Evolutionary conservation across 768 basidiomycete genomes (phyloP), one percentile per base, ranked within the genome.

Genomic region (Auriculariales sp.): DNA sequence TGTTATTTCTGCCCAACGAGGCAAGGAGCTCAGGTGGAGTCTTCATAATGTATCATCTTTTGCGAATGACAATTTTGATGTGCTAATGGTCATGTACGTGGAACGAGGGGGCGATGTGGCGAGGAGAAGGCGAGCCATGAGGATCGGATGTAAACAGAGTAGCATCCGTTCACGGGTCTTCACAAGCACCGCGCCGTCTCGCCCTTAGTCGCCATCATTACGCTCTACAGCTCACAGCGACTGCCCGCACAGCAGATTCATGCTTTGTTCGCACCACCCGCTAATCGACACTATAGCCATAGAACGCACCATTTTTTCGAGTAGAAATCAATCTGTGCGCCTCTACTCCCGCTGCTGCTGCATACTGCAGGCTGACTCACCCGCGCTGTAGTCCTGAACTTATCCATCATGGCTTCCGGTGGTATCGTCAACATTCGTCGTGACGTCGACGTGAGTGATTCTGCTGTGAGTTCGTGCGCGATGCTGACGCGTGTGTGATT

Each of bases 391-490:
- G 83, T 81, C 76, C 59, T 86, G 68, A 83, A 73, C 57, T 54
- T 66, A 70, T 74, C 78, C 83, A 90, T 62, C 64, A 93, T 91
- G 88, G 86, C 89, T 53, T 53, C 48, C 52, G 39, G 22, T n/a
- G 80, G 78, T 66, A 72, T 81, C 63, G 90, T 93, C 50, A 93
- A 93, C 72, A 85, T 93, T 62, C 85, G 90, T 68, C 86, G 90
- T 59, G 90, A 93, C 70, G 88, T 93, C 71, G 87, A 91, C 69
- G 62, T 60, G 46, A 53, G 60, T 57, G n/a, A 32, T n/a, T 9
- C 28, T 17, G 24, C 47, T 49, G 15, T 27, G 11, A n/a, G 12
- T 33, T 17, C 46, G 29, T 14, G 27, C 28, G 34, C 39, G 29
- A 10, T 12, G 25, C 28, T 47, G 2, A 35, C 30, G 39, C 27